These are phyloP conservation scores for Rhynchosporium graminicola DNA, from an alignment of 2,329 filamentous ascomycete genomes.

Conservation along the genomic window DNA sequence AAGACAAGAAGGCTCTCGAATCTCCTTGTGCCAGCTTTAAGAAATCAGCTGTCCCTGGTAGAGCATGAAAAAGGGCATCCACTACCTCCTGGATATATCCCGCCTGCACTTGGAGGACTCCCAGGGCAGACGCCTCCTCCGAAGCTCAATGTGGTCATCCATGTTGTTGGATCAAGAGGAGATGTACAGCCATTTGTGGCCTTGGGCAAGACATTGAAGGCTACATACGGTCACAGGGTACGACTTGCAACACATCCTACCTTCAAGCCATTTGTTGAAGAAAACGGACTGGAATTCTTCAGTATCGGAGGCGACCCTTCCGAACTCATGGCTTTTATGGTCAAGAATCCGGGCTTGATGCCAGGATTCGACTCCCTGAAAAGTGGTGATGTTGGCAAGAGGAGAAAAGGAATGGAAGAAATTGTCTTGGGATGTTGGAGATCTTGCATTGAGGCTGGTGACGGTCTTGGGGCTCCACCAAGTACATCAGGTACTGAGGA, in stretches of 20 bases:
- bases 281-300: constrained; percentile 75
- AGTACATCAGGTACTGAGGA: constrained; percentile 31
- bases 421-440: constrained; percentile 86
- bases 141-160: constrained; percentile 69
- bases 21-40: constrained; percentile 66
- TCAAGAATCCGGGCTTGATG: constrained; percentile 84
- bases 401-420: constrained; percentile 72
- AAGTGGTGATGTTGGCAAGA: constrained; percentile 74
- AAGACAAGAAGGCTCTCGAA: constrained; percentile 65
- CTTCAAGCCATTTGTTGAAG: constrained; percentile 68
- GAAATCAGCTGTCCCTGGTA: constrained; percentile 48
- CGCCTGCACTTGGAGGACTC: constrained; percentile 67
- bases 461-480: constrained; percentile 50
- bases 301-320: constrained; percentile 74
- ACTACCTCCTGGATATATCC: constrained; percentile 69
- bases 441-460: constrained; percentile 77
- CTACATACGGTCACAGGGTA: constrained; percentile 69
- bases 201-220: constrained; percentile 63
- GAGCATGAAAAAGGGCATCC: constrained; percentile 50
- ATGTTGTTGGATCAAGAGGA: constrained; percentile 73
- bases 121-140: constrained; percentile 60
- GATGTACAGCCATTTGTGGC: constrained; percentile 78
- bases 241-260: constrained; percentile 71
- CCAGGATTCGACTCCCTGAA: constrained; percentile 76
- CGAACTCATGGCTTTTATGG: constrained; percentile 86